Percentiles rank a stretch among this genome's conserved stretches.
phyloP scores from a whole-genome alignment of 768 basidiomycete genomes.

The Serendipita sp. region DNA sequence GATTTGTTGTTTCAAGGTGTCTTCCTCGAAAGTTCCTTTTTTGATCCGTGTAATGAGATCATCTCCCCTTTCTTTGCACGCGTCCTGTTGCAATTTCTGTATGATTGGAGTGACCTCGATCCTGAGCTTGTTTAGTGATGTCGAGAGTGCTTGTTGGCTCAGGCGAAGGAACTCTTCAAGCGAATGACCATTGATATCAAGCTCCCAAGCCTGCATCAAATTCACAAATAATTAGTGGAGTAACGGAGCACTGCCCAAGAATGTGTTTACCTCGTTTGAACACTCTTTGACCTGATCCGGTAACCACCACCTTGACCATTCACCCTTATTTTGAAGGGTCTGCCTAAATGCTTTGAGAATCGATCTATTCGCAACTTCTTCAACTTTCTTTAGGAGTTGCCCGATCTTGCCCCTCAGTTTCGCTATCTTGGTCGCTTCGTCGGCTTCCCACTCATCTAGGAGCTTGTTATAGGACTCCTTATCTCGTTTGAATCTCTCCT shows the following conservation, averaged over 20 bases:
- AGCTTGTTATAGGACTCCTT: background rate
- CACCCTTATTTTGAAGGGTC: background rate
- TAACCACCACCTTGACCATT: background rate
- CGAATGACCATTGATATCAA: too few relatives aligned
- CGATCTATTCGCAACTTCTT: too few relatives aligned
- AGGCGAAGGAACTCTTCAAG: background rate
- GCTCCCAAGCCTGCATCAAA: background rate
- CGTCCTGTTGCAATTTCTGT: background rate
- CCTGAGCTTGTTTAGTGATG: background rate
- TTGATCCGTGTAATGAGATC: background rate
- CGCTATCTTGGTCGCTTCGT: background rate
- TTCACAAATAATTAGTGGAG: background rate
- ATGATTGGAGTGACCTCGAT: background rate
- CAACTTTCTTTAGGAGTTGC: background rate
- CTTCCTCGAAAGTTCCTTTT: background rate
- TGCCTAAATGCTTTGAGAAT: too few relatives aligned
- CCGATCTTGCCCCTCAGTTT: background rate
- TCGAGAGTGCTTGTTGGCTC: background rate
- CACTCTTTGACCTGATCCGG: background rate
- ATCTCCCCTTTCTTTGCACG: background rate
- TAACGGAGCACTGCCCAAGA: background rate
- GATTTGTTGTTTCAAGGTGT: background rate
- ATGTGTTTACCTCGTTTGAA: background rate
- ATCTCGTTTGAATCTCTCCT: background rate
- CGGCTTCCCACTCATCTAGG: background rate